Evolutionary conservation across 495 filamentous ascomycete species (phyloP).

Genomic region (Aspergillus cavernicola): DNA sequence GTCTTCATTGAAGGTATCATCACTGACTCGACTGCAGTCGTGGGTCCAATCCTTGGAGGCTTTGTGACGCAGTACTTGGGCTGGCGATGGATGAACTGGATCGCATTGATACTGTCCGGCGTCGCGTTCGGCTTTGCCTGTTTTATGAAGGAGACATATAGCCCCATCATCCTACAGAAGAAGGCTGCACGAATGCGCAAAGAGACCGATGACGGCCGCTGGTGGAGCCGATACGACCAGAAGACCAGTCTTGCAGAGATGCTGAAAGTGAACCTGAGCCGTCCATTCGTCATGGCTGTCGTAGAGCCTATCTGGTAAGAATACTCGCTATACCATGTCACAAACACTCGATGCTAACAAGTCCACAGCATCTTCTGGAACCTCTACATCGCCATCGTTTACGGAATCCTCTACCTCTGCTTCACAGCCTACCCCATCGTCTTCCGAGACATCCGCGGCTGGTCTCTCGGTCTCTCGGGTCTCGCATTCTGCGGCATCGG

Average conservation of each 20-base stretch:
- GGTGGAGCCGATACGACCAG: constrained; percentile 74
- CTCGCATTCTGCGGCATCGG: constrained; percentile 76
- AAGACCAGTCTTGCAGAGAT: constrained; percentile 50
- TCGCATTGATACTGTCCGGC: constrained; percentile 66
- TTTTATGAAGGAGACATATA: constrained; percentile 72
- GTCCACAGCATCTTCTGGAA: constrained; percentile 66
- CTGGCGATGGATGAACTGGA: constrained; percentile 88
- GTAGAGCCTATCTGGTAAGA: constrained; percentile 78
- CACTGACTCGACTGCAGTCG: constrained; percentile 10
- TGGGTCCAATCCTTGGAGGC: constrained; percentile 66
- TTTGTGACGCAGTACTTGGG: constrained; percentile 68
- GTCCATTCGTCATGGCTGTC: constrained; percentile 73
- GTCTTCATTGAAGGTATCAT: no score
- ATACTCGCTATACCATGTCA: constrained; percentile 10
- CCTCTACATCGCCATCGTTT: constrained; percentile 60
- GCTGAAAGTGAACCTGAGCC: constrained; percentile 66
- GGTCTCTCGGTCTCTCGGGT: constrained; percentile 65
- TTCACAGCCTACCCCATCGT: constrained; percentile 81
- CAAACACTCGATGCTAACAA: neutral
- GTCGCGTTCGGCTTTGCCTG: constrained; percentile 43
- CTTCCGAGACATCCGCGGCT: constrained; percentile 68
- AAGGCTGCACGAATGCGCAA: constrained; percentile 68
- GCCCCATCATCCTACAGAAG: constrained; percentile 64
- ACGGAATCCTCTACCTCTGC: constrained; percentile 77
- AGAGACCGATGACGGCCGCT: constrained; percentile 69